Evolutionary conservation across 371 early-diverging fungal species (phyloP), one percentile per base, ranked within the genome.

Genomic region (Mycotypha africana): DNA sequence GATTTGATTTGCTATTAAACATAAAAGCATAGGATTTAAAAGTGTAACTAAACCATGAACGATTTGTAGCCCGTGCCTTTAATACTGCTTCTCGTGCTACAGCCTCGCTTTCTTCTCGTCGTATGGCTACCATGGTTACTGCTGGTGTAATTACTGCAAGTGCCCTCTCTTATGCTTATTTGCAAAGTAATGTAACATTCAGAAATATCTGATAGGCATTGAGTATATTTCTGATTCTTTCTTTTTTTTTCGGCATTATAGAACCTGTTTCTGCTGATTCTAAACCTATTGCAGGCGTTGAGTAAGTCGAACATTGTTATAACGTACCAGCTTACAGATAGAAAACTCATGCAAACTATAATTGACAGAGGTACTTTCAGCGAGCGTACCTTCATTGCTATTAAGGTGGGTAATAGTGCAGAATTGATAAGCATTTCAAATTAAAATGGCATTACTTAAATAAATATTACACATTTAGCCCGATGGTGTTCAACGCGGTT

Each of bases 331-430:
- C 5, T 8, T 28, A 28, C 28, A 28, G 11, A 28, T 8, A 28
- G 11, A 28, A 28, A 28, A 28, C 5, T 8, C 5, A 28, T 8
- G 11, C 5, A 28, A 28, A 28, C 5, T 8, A 28, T 8, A 28
- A 28, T 8, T 15, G 16, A 42, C 34, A 67, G 68, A 50, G 86
- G 86, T 42, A 74, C 80, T 23, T 39, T 62, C 61, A 66, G 69
- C 55, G 93, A 95, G 70, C 79, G 89, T 63, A 86, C 90, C 39
- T 89, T 85, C 65, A 87, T 89, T 58, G 84, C 84, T 38, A 78
- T 87, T 66, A 87, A 83, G 78, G 69, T 64, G 49, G 17, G 23
- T 25, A 26, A 24, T 14, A 11, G 9, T 33, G n/a, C n/a, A 15
- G n/a, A n/a, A 2, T 20, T 15, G 24, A 16, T 26, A 26, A 26